Evolutionary conservation across 2,329 filamentous ascomycete genomes (phyloP), one percentile per base, ranked within the genome.

Genomic region (Setomelanomma holmii): DNA sequence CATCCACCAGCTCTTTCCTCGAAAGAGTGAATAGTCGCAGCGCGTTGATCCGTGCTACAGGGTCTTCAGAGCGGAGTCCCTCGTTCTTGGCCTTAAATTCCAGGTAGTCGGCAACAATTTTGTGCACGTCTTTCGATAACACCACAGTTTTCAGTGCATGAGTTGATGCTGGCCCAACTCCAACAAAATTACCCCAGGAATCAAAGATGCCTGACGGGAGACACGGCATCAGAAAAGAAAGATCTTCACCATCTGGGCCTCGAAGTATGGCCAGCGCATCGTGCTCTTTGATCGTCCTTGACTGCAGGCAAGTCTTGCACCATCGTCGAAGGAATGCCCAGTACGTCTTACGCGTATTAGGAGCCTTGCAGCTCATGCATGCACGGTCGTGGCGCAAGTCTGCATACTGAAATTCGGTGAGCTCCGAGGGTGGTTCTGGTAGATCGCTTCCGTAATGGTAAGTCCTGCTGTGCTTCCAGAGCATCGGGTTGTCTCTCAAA

Each of bases 241-340:
- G 53, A 38, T 74, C 67, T 41, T 71, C 64, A 34, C 66, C 62
- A 27, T 60, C 55, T 2, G 48, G 54, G n/a, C 60, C 61, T 44
- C 66, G 64, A 40, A 71, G 56, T 49, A 67, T 34, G 42, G 50
- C 55, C 40, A 69, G 40, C 6, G 67, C 69, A 10, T 74, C 72
- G 20, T 64, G 62, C 50, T 73, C 64, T 47, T 65, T 66, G 33
- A 71, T 43, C 5, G 66, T 70, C 45, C 75, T 75, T 8, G 58
- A 55, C 14, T 66, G 64, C 42, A 77, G 61, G 52, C 75, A 78
- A 7, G 58, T 56, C 44, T 73, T 72, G 58, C 76, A 78, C 74
- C 74, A 77, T n/a, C 76, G 71, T 10, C 73, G 69, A 19, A 74
- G 67, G 43, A 77, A 77, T 1, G 73, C 73, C 76, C 76, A 78